Evolutionary conservation across 345 rosid species (phyloP), one percentile per base, ranked within the genome.

Genomic region (Corchorus capsularis): DNA sequence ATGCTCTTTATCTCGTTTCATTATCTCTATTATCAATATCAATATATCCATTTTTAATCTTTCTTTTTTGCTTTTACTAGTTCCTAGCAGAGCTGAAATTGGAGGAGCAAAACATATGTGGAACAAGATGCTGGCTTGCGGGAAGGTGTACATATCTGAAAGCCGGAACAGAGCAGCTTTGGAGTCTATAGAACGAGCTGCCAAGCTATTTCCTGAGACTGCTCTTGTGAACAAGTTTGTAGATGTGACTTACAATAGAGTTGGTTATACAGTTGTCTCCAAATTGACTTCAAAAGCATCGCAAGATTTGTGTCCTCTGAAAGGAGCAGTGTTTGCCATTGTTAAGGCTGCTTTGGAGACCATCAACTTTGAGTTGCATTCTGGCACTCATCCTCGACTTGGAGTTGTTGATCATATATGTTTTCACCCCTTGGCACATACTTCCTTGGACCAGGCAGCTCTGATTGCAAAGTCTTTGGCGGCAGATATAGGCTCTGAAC

Each of bases 351-450:
- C 99, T 63, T 84, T 91, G 47, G 88, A 87, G 63, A 77, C 85
- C 1, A 87, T 93, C 65, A 85, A 86, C 63, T 86, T 93, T 56
- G 90, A 83, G 84, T 83, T 70, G 69, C 99, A 95, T 61, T 79
- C 66, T 63, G 99, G 97, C 64, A 90, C 87, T 72, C 99, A 92
- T 86, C 97, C 98, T 45, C 86, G 97, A 34, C 94, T 93, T 77
- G 98, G 98, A 77, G 97, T 95, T 56, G 94, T 95, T 47, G 99
- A 95, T 64, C 98, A 95, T 78, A 84, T 92, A 70, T 93, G 99
- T 83, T 92, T 95, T 83, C 99, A 95, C 79, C 94, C 96, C 4
- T 77, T 95, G 82, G 86, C 83, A 69, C 79, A 54, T 49, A 64
- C 94, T 75, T 85, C 94, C 53, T 54, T 91, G 56, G 87, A 90